Base-by-base conservation (phyloP, 78 protist genomes). In the Dictyostelium brefeldianum region DNA sequence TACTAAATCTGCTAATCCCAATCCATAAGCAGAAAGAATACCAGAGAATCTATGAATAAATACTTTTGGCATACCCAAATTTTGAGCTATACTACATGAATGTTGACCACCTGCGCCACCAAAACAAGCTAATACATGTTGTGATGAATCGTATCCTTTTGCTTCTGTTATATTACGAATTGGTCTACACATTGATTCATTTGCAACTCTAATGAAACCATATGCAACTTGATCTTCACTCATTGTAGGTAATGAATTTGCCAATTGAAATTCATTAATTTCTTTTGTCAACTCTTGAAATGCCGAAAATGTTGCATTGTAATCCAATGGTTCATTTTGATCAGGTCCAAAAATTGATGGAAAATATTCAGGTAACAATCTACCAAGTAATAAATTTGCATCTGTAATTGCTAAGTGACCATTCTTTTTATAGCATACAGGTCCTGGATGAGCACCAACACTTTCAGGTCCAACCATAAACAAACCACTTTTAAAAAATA, bases 21-120 rank as follows among this genome's bases (percentile, higher is more conserved):
- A 14, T 25, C 99, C 99, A 53, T 87, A 89, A 11, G 99, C 99
- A 3, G 92, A 64, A 12, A 98, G 89, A 43, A 98, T 95, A 71
- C 98, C 97, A 50, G 97, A 54, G 95, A 83, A 79, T 64, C 95
- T 50, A 51, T 96, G 98, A 12, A 98, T 80, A 59, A 94, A 82
- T 8, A 98, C 94, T 41, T 53, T 51, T n/a, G 77, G 41, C 97
- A 98, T 98, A 22, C 98, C 97, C 2, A 98, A 78, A 7, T 80
- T 14, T 22, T 94, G 78, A 12, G 99, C 99, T 14, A 98, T 78
- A 17, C 97, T 97, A 75, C 99, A 98, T 0, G 99, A 98, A 84
- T 97, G 99, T 77, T 97, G 99, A 6, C 97, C 98, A 18, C 98
- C 99, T 0, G 99, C 99, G 15, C 99, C 99, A 31, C 99, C 99